These are phyloP conservation scores for Solanum rostratum DNA, from an alignment of 257 asterid genomes.

Conservation along the genomic window DNA sequence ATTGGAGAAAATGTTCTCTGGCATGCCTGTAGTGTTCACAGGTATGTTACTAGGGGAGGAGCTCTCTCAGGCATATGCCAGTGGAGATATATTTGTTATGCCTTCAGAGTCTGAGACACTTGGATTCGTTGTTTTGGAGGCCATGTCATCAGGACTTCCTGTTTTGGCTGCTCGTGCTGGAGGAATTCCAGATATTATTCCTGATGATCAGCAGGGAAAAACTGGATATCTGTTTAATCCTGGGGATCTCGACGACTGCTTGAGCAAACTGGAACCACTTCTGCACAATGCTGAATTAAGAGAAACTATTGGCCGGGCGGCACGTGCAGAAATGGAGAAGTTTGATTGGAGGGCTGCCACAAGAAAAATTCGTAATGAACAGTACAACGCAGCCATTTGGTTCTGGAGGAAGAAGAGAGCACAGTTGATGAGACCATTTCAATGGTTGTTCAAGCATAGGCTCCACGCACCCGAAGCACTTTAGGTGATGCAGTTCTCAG, in stretches of 20 bases:
- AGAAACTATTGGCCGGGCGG: constrained; percentile 65
- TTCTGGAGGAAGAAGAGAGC: constrained; percentile 83
- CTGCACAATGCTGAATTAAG: constrained; percentile 45
- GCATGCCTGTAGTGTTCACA: constrained; percentile 76
- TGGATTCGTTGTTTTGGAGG: constrained; percentile 86
- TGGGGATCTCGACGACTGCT: constrained; percentile 81
- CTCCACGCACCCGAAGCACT: constrained; percentile 23
- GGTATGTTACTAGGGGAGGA: constrained; percentile 93
- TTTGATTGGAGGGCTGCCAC: constrained; percentile 97
- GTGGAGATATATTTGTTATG: constrained; percentile 83
- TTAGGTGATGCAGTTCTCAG: constrained; percentile 2
- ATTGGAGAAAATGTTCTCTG: constrained; percentile 61
- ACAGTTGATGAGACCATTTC: constrained; percentile 45
- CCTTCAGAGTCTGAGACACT: constrained; percentile 96
- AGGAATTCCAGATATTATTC: constrained; percentile 88
- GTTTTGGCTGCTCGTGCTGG: constrained; percentile 98
- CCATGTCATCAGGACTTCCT: constrained; percentile 95
- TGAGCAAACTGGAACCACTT: constrained; percentile 67
- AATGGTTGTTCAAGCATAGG: constrained; percentile 47
- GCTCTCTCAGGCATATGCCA: constrained; percentile 91
- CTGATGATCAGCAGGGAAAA: constrained; percentile 74
- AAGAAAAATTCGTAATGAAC: constrained; percentile 59
- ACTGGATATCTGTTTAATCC: constrained; percentile 72
- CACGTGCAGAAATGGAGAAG: constrained; percentile 79
- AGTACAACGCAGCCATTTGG: constrained; percentile 80